Evolutionary conservation across 176 grass and related monocot species (phyloP).

Genomic region (Rhynchospora pubera): DNA sequence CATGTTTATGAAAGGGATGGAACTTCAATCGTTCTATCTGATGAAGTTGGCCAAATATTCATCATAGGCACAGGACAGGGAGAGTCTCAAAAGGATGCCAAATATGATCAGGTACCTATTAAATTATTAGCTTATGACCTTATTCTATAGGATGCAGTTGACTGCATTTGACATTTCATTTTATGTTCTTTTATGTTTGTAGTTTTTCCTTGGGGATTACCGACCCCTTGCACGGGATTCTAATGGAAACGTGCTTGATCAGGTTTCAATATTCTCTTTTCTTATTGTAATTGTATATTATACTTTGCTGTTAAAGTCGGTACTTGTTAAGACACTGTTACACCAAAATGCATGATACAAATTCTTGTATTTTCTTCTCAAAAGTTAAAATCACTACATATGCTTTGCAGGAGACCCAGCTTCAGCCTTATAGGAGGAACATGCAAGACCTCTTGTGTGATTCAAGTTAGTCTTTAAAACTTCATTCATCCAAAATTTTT

Average conservation of each 20-base stretch:
- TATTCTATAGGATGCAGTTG: not conserved
- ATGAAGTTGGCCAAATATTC: constrained; percentile 98
- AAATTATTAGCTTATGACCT: constrained; percentile 10
- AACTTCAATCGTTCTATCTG: constrained; percentile 86
- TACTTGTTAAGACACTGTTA: not conserved
- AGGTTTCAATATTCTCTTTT: constrained; percentile 40
- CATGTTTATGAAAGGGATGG: constrained; percentile 56
- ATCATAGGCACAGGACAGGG: constrained; percentile 92
- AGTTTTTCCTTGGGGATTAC: constrained; percentile 99
- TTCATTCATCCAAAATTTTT: not conserved
- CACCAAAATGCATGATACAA: not conserved
- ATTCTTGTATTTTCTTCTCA: not conserved
- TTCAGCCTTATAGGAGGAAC: constrained; percentile 85
- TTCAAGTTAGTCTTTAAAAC: constrained; percentile 45
- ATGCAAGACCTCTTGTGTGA: constrained; percentile 91
- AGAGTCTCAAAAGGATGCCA: constrained; percentile 95
- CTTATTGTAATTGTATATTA: not conserved
- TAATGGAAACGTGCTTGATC: constrained; percentile 72
- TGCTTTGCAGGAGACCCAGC: constrained; percentile 74
- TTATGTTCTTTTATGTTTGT: constrained; percentile 11
- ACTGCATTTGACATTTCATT: not conserved
- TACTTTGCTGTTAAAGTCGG: not conserved
- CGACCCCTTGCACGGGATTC: constrained; percentile 78
- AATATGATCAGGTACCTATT: constrained; percentile 85
- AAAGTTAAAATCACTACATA: not conserved